Evolutionary conservation across 768 basidiomycete species (phyloP).

Genomic region (Mycena rosella): DNA sequence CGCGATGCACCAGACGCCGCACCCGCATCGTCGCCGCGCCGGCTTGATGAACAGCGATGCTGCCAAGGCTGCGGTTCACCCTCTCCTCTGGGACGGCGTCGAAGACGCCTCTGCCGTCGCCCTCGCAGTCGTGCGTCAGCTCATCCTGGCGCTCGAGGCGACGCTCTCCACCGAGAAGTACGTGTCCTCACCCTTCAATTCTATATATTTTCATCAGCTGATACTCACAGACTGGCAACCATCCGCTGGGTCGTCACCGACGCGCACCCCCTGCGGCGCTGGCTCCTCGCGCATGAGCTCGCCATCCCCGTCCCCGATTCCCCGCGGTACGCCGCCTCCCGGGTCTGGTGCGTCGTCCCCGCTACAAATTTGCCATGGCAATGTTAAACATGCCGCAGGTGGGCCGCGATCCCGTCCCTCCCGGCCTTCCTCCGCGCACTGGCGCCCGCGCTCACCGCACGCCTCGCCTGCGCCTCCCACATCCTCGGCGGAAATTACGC

Average conservation of each 20-base stretch:
- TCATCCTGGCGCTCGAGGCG: not conserved
- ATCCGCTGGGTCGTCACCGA: slow-evolving; percentile 6
- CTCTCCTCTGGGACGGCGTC: slow-evolving; percentile 8
- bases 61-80: not conserved
- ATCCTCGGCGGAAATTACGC: slow-evolving; percentile 15
- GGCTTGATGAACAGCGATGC: not conserved
- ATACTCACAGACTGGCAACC: not conserved
- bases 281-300: slow-evolving; percentile 23
- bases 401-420: slow-evolving; percentile 6
- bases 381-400: not conserved
- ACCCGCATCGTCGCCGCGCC: not conserved
- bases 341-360: not conserved
- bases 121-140: not conserved
- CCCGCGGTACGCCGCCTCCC: not conserved
- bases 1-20: not conserved
- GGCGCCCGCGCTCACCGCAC: not conserved
- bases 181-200: too few species aligned
- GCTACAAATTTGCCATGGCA: too few species aligned
- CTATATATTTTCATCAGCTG: not conserved
- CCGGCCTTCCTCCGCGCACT: slow-evolving; percentile 5
- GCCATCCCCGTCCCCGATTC: slow-evolving; percentile 7
- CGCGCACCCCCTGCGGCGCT: slow-evolving; percentile 20
- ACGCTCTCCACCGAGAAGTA: not conserved
- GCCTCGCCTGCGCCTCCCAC: not conserved
- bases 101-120: slow-evolving; percentile 12